phyloP scores from a whole-genome alignment of 805 yeast genomes.

The Candida ponderosae region DNA sequence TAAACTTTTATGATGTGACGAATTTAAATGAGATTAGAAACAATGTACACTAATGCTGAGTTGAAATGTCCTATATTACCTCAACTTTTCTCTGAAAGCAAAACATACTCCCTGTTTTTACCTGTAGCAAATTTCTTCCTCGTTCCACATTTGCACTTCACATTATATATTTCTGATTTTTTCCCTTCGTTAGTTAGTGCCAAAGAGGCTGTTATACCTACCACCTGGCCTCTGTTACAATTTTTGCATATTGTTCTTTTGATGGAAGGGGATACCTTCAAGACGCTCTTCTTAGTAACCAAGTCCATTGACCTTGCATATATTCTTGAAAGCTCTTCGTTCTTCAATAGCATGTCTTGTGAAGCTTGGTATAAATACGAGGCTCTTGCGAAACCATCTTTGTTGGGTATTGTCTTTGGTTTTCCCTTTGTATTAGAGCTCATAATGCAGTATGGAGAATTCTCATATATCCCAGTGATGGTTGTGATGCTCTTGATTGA shows the following conservation, averaged over 20 bases:
- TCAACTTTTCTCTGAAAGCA: conserved; percentile 35
- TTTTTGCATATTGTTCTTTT: conserved; percentile 66
- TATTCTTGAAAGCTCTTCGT: conserved; percentile 42
- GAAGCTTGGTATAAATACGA: conserved; percentile 56
- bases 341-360: conserved; percentile 21
- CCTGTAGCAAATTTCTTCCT: conserved; percentile 60
- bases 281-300: conserved; percentile 61
- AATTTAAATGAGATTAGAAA: background rate
- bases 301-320: conserved; percentile 47
- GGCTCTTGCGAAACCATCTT: conserved; percentile 53
- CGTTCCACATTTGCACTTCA: conserved; percentile 46
- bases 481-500: too few relatives aligned
- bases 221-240: conserved; percentile 46
- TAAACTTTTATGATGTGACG: conserved; percentile 4
- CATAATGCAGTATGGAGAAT: too few relatives aligned
- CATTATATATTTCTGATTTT: conserved; percentile 38
- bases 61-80: background rate
- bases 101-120: conserved; percentile 34
- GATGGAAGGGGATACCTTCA: conserved; percentile 53
- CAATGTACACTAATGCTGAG: background rate
- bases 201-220: conserved; percentile 35
- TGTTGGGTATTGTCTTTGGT: conserved; percentile 38
- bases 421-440: background rate
- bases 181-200: conserved; percentile 36
- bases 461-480: too few relatives aligned